Conservation (phyloP, 2,329 filamentous ascomycete species). For the Coleophoma eucalyptorum region DNA sequence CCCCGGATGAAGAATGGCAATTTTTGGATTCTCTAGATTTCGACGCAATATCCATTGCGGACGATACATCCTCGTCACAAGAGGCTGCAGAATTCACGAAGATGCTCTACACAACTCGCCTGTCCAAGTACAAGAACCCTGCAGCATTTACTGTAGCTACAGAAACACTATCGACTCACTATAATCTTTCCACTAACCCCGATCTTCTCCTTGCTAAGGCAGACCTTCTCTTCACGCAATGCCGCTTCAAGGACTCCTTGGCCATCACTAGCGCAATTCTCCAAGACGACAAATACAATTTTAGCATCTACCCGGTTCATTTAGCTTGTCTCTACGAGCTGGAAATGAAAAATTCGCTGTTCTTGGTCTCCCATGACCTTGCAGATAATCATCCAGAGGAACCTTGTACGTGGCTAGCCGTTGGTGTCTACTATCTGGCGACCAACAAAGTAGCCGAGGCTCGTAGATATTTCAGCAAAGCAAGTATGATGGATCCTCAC, state of each 20-base stretch:
- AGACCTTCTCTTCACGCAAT: slow-evolving; percentile 91
- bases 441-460: slow-evolving; percentile 91
- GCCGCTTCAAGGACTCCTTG: slow-evolving; percentile 84
- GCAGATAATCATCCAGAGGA: slow-evolving; percentile 90
- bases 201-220: slow-evolving; percentile 88
- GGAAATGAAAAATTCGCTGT: slow-evolving; percentile 80
- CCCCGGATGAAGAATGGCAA: slow-evolving; percentile 66
- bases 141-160: slow-evolving; percentile 78
- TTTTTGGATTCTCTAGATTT: slow-evolving; percentile 80
- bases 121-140: slow-evolving; percentile 93
- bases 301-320: slow-evolving; percentile 84
- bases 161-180: slow-evolving; percentile 90
- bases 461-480: slow-evolving; percentile 93
- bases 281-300: slow-evolving; percentile 82
- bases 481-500: slow-evolving; percentile 95
- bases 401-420: slow-evolving; percentile 88
- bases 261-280: slow-evolving; percentile 81
- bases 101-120: slow-evolving; percentile 90
- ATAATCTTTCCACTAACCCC: slow-evolving; percentile 79
- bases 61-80: slow-evolving; percentile 66
- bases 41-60: slow-evolving; percentile 67
- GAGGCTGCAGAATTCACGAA: slow-evolving; percentile 92
- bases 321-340: slow-evolving; percentile 89
- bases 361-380: slow-evolving; percentile 87
- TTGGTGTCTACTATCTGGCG: slow-evolving; percentile 90